These are phyloP conservation scores for Tuber brumale DNA, from an alignment of 495 filamentous ascomycete species.

Conservation along the genomic window DNA sequence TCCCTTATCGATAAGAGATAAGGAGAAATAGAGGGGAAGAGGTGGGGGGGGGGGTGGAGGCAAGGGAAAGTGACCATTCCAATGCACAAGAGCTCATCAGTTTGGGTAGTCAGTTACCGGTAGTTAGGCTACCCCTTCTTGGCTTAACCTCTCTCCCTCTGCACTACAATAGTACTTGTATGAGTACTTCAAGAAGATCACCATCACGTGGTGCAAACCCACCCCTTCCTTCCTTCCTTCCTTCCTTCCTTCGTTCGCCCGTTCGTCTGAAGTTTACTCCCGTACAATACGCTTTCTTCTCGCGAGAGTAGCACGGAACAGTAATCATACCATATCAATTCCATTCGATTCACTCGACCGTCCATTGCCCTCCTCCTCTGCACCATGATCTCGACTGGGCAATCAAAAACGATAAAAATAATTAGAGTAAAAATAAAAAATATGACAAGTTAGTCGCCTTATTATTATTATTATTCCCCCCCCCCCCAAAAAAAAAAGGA, in stretches of 20 bases:
- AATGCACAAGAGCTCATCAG: neutral
- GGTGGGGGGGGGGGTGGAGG: neutral
- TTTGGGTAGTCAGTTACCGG: neutral
- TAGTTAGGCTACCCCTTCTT: neutral
- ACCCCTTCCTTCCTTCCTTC: neutral
- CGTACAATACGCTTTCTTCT: neutral
- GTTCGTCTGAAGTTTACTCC: slow-evolving; percentile 4
- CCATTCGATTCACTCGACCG: neutral
- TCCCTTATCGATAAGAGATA: neutral
- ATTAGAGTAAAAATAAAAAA: neutral
- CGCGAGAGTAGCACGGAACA: neutral
- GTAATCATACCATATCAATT: neutral
- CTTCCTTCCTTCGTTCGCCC: neutral
- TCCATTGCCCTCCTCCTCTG: neutral
- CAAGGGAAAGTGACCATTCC: neutral
- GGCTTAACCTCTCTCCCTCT: neutral
- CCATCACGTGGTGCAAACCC: neutral
- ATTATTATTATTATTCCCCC: neutral
- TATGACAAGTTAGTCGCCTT: neutral
- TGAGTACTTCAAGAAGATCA: neutral
- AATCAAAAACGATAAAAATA: neutral
- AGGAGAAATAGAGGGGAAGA: neutral
- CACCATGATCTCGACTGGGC: neutral
- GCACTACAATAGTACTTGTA: neutral
- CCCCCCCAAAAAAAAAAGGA: neutral